Base-by-base conservation (phyloP, 2,329 filamentous ascomycete species). In the Chalaropsis ovoidea region DNA sequence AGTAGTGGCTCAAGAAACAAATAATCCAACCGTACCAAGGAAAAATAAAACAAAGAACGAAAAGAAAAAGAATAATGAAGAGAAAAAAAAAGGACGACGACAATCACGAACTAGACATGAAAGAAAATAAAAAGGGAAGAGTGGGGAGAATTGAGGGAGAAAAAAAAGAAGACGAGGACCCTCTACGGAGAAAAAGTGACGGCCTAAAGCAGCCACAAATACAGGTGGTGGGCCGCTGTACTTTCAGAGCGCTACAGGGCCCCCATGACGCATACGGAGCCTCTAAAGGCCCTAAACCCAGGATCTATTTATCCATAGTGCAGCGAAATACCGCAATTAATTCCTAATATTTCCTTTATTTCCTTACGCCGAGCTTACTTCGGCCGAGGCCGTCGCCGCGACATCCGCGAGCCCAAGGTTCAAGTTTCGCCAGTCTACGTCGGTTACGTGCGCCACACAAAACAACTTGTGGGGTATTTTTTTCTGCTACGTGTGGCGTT, bases 311-410 rank as follows among this genome's bases (percentile, higher is more conserved):
- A 54, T 61, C 24, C 43, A 27, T 27, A n/a, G 39, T 22, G 5
- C 42, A 42, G 60, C 47, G 27, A 65, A 67, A 67, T 58, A 54
- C 47, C 62, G 66, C 66, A 60, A 35, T 62, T 19, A 62, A 3
- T 11, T 56, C 52, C 52, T 56, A 56, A 27, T 31, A 31, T 31
- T 31, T 63, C 66, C 62, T 67, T 67, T 31, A 31, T 31, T 31
- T 63, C 66, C 62, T 67, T 67, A 49, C 66, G 63, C 66, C 66
- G 66, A 67, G 66, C 62, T 62, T 24, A 31, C 66, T 67, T 67
- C 66, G 66, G 66, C 66, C 66, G 66, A 67, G 66, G 62, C 35
- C 45, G 61, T 22, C 61, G 27, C 45, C 43, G 52, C 52, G 52
- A 56, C 52, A 35, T 56, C 52, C 52, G 52, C 52, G 27, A 56